Conservation (phyloP, 148 eudicot genomes). For the Gaultheria prostrata region DNA sequence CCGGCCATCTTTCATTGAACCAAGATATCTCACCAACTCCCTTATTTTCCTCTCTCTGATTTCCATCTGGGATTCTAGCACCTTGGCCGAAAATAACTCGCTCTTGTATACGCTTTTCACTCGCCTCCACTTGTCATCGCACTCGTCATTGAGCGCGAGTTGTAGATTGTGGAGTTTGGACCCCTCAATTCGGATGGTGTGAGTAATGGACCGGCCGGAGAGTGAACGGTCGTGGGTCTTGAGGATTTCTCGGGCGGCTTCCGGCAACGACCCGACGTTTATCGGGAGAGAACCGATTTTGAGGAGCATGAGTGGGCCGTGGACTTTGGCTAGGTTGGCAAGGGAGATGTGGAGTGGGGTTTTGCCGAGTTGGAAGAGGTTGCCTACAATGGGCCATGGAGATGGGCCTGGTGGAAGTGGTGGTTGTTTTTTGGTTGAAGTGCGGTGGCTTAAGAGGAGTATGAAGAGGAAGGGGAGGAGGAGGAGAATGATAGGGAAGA, state of each 20-base stretch:
- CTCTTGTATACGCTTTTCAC: not conserved
- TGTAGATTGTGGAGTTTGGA: not conserved
- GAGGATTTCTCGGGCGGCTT: slow-evolving; percentile 19
- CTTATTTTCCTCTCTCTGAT: slow-evolving; percentile 13
- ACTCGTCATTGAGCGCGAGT: not conserved
- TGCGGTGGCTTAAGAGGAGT: not conserved
- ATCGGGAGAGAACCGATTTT: slow-evolving; percentile 12
- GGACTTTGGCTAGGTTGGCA: slow-evolving; percentile 14
- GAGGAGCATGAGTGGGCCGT: slow-evolving; percentile 26
- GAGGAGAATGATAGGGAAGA: not conserved
- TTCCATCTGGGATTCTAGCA: slow-evolving; percentile 4
- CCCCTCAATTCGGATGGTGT: not conserved
- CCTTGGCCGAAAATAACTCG: slow-evolving; percentile 7
- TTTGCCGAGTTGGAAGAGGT: slow-evolving; percentile 8
- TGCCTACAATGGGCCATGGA: slow-evolving; percentile 31
- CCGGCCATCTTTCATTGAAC: not conserved
- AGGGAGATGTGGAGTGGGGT: slow-evolving; percentile 10
- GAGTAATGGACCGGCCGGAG: slow-evolving; percentile 7
- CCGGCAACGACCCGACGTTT: slow-evolving; percentile 17
- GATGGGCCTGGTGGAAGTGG: slow-evolving; percentile 23
- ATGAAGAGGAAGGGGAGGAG: not conserved
- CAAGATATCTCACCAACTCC: not conserved
- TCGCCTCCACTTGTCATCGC: not conserved
- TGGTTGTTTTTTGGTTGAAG: not conserved
- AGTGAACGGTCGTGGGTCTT: slow-evolving; percentile 18